phyloP scores from a whole-genome alignment of 1,284 basidiomycete species.

The Microbotryum lychnidis-dioicae region DNA sequence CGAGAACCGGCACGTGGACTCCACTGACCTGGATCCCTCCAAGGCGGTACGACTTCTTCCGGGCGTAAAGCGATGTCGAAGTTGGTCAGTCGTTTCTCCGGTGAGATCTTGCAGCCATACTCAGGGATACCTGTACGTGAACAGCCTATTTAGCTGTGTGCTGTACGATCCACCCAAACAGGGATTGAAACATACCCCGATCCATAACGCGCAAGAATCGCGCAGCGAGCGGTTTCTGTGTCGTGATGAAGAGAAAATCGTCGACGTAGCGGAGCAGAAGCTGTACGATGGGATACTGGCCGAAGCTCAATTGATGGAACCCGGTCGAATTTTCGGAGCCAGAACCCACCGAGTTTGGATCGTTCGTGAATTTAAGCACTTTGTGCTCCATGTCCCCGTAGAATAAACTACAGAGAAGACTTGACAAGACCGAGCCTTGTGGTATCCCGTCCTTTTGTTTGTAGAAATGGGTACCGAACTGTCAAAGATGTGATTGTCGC shows the following conservation, averaged over 20 bases:
- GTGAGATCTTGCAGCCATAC: constrained; percentile 84
- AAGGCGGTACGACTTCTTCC: constrained; percentile 24
- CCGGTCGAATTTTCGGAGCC: background rate
- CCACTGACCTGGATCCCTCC: background rate
- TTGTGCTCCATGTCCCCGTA: constrained; percentile 79
- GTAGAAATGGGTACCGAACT: constrained; percentile 71
- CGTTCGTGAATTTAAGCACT: constrained; percentile 54
- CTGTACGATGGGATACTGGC: constrained; percentile 43
- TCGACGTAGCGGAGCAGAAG: constrained; percentile 77
- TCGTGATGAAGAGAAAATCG: constrained; percentile 86
- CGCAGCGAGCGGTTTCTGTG: constrained; percentile 54
- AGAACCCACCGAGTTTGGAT: constrained; percentile 54
- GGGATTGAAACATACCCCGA: constrained; percentile 47
- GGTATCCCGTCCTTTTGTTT: constrained; percentile 87
- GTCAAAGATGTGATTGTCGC: background rate
- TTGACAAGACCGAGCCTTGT: constrained; percentile 86
- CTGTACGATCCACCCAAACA: background rate
- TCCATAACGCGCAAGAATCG: constrained; percentile 71
- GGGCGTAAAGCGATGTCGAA: constrained; percentile 54
- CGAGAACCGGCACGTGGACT: too few species aligned
- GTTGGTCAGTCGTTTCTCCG: constrained; percentile 80
- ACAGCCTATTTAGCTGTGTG: background rate
- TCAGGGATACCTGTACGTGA: constrained; percentile 62
- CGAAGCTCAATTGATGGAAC: background rate
- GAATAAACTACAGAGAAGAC: constrained; percentile 83